Evolutionary conservation across 164 flowering plant genomes (phyloP).

Genomic region (Dillenia turbinata): DNA sequence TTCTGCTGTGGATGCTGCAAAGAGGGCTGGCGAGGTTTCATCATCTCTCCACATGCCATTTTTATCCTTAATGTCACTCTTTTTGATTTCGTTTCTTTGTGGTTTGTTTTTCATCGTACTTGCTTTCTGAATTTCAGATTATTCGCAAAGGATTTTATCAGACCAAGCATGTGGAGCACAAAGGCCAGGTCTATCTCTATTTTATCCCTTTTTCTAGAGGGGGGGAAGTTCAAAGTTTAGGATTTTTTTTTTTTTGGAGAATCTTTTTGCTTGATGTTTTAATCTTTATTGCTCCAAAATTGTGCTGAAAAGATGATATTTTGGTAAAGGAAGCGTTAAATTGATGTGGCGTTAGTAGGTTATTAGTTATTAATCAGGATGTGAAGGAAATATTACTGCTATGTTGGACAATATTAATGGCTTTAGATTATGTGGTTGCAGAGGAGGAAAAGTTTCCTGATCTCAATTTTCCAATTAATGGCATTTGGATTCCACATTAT

Average conservation of each 20-base stretch:
- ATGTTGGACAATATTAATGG: too few species aligned
- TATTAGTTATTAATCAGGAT: too few species aligned
- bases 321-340: too few species aligned
- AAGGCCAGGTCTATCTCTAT: conserved; percentile 56
- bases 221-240: background rate
- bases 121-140: conserved; percentile 36
- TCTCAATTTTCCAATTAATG: too few species aligned
- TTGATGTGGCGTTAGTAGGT: too few species aligned
- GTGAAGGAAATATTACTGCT: too few species aligned
- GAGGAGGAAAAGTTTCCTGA: too few species aligned
- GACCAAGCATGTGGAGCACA: conserved; percentile 80
- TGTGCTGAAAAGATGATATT: background rate
- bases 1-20: conserved; percentile 80
- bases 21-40: conserved; percentile 78
- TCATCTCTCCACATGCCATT: background rate
- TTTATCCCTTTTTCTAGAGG: background rate
- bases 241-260: background rate
- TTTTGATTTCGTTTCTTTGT: background rate
- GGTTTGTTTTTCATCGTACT: background rate
- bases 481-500: too few species aligned
- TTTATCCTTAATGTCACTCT: background rate
- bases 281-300: background rate
- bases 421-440: too few species aligned
- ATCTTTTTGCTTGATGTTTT: background rate
- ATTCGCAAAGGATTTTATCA: conserved; percentile 70